Evolutionary conservation across 192 early-diverging fungal species (phyloP).

Genomic region (Coemansia guatemalensis): DNA sequence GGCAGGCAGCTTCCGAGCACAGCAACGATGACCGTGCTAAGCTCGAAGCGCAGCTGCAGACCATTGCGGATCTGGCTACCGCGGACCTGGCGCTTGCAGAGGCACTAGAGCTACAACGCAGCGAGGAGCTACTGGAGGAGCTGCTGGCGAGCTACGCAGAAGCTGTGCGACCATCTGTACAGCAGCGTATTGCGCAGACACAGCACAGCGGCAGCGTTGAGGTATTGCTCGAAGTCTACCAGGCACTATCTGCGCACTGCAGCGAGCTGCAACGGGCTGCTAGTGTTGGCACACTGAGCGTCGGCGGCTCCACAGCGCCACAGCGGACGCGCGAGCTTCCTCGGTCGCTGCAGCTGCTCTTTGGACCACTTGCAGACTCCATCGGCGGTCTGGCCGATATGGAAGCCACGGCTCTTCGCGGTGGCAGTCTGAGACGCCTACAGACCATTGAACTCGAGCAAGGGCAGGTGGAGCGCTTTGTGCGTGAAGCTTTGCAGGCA

Average conservation of each 20-base stretch:
- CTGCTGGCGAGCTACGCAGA: slow-evolving; percentile 15
- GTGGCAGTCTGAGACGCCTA: slow-evolving; percentile 15
- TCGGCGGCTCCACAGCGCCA: slow-evolving; percentile 13
- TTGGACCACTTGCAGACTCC: slow-evolving; percentile 27
- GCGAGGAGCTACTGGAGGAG: slow-evolving; percentile 17
- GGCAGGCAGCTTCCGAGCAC: slow-evolving; percentile 5
- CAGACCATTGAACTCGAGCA: slow-evolving; percentile 3
- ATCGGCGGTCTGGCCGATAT: slow-evolving; percentile 13
- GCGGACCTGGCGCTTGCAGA: slow-evolving; percentile 38
- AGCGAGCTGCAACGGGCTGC: slow-evolving; percentile 1
- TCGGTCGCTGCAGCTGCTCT: slow-evolving; percentile 30
- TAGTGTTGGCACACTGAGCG: slow-evolving; percentile 19
- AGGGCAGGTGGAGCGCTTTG: slow-evolving; percentile 16
- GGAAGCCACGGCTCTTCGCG: slow-evolving; percentile 15
- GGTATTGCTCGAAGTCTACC: slow-evolving; percentile 15
- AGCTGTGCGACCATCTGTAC: slow-evolving; percentile 22
- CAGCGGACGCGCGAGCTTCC: slow-evolving; percentile 6
- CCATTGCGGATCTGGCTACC: slow-evolving; percentile 11
- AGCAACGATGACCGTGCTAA: not conserved
- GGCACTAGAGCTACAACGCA: slow-evolving; percentile 13
- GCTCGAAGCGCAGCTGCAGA: slow-evolving; percentile 8
- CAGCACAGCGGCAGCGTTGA: not conserved
- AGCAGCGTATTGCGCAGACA: not conserved
- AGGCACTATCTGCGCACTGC: slow-evolving; percentile 15
- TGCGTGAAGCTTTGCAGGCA: slow-evolving; percentile 16